Base-by-base conservation (phyloP, 441 rosid species). In the Jatropha multifida region DNA sequence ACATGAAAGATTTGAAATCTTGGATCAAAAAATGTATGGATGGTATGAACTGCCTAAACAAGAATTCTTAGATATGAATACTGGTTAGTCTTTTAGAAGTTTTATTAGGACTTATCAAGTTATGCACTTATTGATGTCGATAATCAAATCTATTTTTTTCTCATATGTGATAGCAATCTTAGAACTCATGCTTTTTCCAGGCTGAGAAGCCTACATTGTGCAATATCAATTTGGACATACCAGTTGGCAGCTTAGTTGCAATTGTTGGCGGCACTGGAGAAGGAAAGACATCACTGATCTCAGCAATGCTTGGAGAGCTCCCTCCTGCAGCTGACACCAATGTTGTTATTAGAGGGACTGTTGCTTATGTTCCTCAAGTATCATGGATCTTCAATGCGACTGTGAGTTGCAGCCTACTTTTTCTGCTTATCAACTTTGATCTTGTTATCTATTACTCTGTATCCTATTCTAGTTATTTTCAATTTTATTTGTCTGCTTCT, bases 331-430 rank as follows among this genome's bases (percentile, higher is more conserved):
- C 80, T 65, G 82, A 84, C 71, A 77, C 97, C 64, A 74, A 78
- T 41, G 90, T 92, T 76, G 81, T 85, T 74, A 79, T 90, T 55
- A 85, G 99, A 81, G 99, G 99, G 71, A 86, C 92, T 0, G 94
- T 93, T 67, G 97, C 99, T 63, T 97, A 90, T 80, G 98, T 89
- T 85, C 98, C 99, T 77, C 98, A 97, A 86, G 83, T 97, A 76
- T 90, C 99, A 42, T 97, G 99, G 99, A 97, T 97, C 86, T 94
- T 94, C 79, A 97, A 94, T 86, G 98, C 98, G 72, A 92, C 97
- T 64, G 98, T 96, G 79, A 84, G 97, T 82, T 77, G 32, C 69
- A 64, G 2, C 51, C 65, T 82, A 38, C 38, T 65, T 38, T 62
- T 38, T 56, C 60, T 63, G 48, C 61, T 17, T 62, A 27, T 26